Percentiles rank a stretch among this genome's conserved stretches.
These are phyloP conservation scores for Aureobasidium sp. DNA, from an alignment of 2,329 filamentous ascomycete genomes.

Conservation along the genomic window DNA sequence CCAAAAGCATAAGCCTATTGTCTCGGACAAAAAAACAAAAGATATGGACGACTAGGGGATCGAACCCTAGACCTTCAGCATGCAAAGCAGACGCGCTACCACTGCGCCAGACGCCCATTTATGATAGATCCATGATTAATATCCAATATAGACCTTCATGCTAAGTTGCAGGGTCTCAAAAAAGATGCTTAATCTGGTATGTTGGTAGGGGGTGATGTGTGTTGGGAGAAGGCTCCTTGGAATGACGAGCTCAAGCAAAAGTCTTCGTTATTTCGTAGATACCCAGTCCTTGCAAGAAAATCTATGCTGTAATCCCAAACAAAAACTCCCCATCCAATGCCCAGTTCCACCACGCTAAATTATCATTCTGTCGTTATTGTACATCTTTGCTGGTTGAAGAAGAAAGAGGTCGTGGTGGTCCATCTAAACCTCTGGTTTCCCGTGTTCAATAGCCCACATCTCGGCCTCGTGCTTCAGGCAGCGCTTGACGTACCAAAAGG, in stretches of 20 bases:
- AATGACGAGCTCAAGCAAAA: not conserved
- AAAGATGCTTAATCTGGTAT: too few species aligned
- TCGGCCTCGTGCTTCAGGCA: conserved; percentile 29
- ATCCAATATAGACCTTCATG: too few species aligned
- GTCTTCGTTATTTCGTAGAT: not conserved
- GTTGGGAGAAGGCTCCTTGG: too few species aligned
- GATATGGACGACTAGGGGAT: too few species aligned
- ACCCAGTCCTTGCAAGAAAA: not conserved
- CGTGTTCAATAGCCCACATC: conserved; percentile 28
- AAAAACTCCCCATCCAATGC: not conserved
- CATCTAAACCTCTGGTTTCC: conserved; percentile 10
- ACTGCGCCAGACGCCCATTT: too few species aligned
- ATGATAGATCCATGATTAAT: too few species aligned
- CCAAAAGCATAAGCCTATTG: too few species aligned
- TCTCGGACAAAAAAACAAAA: too few species aligned
- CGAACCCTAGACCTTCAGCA: too few species aligned
- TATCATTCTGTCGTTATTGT: conserved; percentile 11
- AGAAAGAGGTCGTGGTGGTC: not conserved
- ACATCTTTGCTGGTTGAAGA: not conserved
- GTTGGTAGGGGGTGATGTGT: too few species aligned
- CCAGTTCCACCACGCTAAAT: not conserved
- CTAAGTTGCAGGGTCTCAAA: too few species aligned
- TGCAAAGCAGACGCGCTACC: too few species aligned
- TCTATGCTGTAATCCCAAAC: not conserved
- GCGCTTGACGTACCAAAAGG: conserved; percentile 39